These are phyloP conservation scores for Lentinula edodes DNA, from an alignment of 768 basidiomycete species.

Conservation along the genomic window DNA sequence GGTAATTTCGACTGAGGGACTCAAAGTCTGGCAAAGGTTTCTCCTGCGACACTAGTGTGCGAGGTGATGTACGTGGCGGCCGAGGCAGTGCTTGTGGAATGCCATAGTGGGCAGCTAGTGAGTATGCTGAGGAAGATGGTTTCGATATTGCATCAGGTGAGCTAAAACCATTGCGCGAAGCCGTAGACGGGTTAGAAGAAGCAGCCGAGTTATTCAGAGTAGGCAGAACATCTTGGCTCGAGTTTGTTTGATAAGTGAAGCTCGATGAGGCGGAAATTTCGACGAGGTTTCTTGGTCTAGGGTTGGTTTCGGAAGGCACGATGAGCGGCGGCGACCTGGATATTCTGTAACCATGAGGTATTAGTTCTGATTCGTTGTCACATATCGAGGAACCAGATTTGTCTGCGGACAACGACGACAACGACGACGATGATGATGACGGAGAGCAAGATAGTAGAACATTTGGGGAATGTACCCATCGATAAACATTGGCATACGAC, in stretches of 20 bases:
- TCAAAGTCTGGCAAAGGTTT: conserved; percentile 36
- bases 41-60: conserved; percentile 23
- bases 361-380: conserved; percentile 4
- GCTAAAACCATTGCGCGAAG: conserved; percentile 47
- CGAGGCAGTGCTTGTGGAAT: conserved; percentile 68
- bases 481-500: not conserved
- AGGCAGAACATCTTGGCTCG: conserved; percentile 42
- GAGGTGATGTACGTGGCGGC: conserved; percentile 55
- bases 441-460: not conserved
- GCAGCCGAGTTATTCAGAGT: conserved; percentile 46
- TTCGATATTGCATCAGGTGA: conserved; percentile 47
- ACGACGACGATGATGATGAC: not conserved
- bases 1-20: conserved; percentile 54
- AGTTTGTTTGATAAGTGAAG: conserved; percentile 23
- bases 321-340: conserved; percentile 46
- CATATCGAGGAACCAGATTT: not conserved
- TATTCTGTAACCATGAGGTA: conserved; percentile 39
- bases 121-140: conserved; percentile 64
- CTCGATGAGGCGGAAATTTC: conserved; percentile 47
- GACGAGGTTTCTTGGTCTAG: conserved; percentile 22
- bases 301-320: conserved; percentile 19
- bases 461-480: conserved; percentile 4
- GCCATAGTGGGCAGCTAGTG: conserved; percentile 73
- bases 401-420: not conserved
- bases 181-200: conserved; percentile 29